These are phyloP conservation scores for Bonia amplexicaulis DNA, from an alignment of 176 grass and related monocot genomes.

Conservation along the genomic window DNA sequence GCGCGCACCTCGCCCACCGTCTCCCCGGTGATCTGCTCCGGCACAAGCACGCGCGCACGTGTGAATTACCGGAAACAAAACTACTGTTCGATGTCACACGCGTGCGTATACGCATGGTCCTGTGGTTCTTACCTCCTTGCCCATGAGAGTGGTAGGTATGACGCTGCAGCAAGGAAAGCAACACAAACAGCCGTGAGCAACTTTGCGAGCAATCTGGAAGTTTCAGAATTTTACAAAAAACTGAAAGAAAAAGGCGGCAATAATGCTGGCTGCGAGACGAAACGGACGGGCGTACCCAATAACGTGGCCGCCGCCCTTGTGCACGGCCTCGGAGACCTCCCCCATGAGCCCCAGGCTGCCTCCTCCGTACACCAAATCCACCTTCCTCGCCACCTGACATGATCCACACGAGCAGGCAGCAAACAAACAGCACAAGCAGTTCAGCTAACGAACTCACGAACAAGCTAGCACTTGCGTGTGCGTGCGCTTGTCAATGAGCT, in stretches of 20 bases:
- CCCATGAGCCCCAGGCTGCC: conserved; percentile 96
- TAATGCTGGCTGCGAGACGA: neutral
- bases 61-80: too few species aligned
- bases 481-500: neutral
- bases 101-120: neutral
- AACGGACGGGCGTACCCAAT: conserved; percentile 40
- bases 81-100: neutral
- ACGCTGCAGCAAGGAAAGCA: conserved; percentile 27
- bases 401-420: neutral
- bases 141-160: conserved; percentile 79
- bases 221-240: neutral
- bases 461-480: neutral
- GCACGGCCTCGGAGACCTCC: conserved; percentile 79
- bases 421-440: neutral
- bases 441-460: neutral
- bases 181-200: neutral
- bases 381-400: conserved; percentile 66
- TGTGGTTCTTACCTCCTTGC: conserved; percentile 57
- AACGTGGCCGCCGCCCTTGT: conserved; percentile 83
- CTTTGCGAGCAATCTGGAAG: neutral
- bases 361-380: conserved; percentile 89
- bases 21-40: conserved; percentile 64
- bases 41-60: neutral
- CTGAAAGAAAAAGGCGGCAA: neutral
- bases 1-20: conserved; percentile 79